These are phyloP conservation scores for Hyaloscypha finlandica DNA, from an alignment of 495 filamentous ascomycete species.

Conservation along the genomic window DNA sequence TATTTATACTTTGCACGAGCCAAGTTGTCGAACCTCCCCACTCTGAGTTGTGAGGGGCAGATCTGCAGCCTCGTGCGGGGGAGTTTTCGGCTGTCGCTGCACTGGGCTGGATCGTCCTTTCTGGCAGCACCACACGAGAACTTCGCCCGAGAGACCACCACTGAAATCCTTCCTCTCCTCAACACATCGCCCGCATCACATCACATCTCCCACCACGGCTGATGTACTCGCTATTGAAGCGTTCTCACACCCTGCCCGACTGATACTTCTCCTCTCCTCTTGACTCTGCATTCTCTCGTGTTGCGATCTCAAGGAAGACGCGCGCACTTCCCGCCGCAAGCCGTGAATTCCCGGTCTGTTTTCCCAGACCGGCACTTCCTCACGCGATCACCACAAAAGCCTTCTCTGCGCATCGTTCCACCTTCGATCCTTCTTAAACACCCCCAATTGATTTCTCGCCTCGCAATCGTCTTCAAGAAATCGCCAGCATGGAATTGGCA, in stretches of 20 bases:
- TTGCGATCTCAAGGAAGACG: neutral
- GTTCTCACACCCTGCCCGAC: neutral
- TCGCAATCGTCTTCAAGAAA: neutral
- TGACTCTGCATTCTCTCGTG: neutral
- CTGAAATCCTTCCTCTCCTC: neutral
- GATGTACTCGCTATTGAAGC: neutral
- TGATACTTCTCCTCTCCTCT: neutral
- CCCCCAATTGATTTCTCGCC: constrained; percentile 6
- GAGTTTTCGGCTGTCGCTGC: constrained; percentile 5
- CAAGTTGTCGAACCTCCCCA: neutral
- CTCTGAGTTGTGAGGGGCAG: neutral
- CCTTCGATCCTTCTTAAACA: neutral
- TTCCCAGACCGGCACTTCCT: constrained; percentile 9
- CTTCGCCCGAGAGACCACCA: neutral
- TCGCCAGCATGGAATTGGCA: constrained; percentile 31
- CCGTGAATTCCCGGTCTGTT: constrained; percentile 9
- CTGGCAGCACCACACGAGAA: neutral
- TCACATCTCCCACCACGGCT: neutral
- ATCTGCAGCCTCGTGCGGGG: constrained; percentile 31
- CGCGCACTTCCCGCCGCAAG: neutral
- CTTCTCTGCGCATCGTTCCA: constrained; percentile 13
- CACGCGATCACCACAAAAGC: constrained; percentile 20
- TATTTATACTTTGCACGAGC: neutral
- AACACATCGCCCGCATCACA: neutral
- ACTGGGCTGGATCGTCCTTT: neutral